Percentiles rank a stretch among this genome's conserved stretches.
These are phyloP conservation scores for Paxillus involutus DNA, from an alignment of 768 basidiomycete genomes.

Conservation along the genomic window DNA sequence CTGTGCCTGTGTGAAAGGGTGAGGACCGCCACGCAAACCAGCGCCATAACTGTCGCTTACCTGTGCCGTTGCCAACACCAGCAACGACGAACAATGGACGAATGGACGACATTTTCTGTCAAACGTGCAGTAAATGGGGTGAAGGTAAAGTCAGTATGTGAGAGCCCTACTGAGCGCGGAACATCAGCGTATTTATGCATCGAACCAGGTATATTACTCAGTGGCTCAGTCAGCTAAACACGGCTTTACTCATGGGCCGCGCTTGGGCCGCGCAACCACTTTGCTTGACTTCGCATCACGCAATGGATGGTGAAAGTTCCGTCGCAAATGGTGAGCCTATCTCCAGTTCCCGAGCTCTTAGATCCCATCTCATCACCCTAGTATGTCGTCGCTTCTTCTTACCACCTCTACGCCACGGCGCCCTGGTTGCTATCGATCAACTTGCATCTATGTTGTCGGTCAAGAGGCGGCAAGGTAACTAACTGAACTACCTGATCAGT, in stretches of 20 bases:
- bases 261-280: too few species aligned
- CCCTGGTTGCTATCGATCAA: background rate
- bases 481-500: conserved; percentile 16
- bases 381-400: too few species aligned
- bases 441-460: conserved; percentile 17
- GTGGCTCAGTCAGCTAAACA: conserved; percentile 17
- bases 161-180: too few species aligned
- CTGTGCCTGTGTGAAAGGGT: conserved; percentile 43
- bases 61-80: conserved; percentile 47
- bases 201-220: too few species aligned
- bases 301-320: too few species aligned
- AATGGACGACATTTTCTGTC: conserved; percentile 28
- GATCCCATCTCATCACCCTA: too few species aligned
- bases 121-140: too few species aligned
- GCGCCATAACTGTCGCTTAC: conserved; percentile 11
- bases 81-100: conserved; percentile 60
- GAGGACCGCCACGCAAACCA: background rate
- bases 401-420: too few species aligned
- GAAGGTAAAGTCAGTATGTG: too few species aligned
- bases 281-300: too few species aligned
- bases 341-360: too few species aligned
- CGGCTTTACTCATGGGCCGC: background rate
- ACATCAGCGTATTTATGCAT: conserved; percentile 15
- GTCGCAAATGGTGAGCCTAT: too few species aligned
- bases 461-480: conserved; percentile 9